These are phyloP conservation scores for Aspergillus clavatus DNA, from an alignment of 2,329 filamentous ascomycete genomes.

Conservation along the genomic window DNA sequence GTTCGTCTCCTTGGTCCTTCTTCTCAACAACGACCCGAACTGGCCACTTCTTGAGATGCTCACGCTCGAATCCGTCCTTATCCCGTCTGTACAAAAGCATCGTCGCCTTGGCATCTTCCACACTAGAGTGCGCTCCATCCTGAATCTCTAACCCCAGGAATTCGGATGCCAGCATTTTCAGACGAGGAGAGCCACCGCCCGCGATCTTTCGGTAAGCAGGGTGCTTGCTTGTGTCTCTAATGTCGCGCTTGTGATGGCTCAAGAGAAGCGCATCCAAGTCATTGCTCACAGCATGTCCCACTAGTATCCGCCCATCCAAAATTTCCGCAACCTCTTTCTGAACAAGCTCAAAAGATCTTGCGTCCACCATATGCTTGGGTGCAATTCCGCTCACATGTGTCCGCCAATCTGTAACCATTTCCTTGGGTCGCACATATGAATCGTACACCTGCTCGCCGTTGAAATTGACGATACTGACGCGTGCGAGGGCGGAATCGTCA, in stretches of 20 bases:
- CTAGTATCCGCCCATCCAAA: constrained; percentile 65
- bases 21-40: constrained; percentile 33
- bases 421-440: constrained; percentile 75
- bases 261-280: constrained; percentile 70
- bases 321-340: constrained; percentile 67
- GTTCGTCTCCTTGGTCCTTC: constrained; percentile 28
- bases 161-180: constrained; percentile 53
- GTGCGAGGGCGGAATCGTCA: constrained; percentile 70
- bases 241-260: constrained; percentile 70
- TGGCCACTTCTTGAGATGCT: constrained; percentile 65
- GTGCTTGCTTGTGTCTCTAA: constrained; percentile 79
- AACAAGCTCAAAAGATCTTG: constrained; percentile 69
- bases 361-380: constrained; percentile 64
- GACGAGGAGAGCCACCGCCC: constrained; percentile 46
- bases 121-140: constrained; percentile 55
- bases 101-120: constrained; percentile 77
- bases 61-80: constrained; percentile 79
- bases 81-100: constrained; percentile 84
- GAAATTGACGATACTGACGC: constrained; percentile 89
- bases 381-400: constrained; percentile 80
- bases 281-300: constrained; percentile 80
- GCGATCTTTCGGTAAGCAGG: constrained; percentile 64
- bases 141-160: constrained; percentile 58
- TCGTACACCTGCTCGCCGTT: constrained; percentile 92
- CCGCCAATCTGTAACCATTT: constrained; percentile 82